A percentile compares a stretch with the other conserved stretches of the same genome.
phyloP scores from a whole-genome alignment of 2,329 filamentous ascomycete genomes.

The Alternaria gansuensis region DNA sequence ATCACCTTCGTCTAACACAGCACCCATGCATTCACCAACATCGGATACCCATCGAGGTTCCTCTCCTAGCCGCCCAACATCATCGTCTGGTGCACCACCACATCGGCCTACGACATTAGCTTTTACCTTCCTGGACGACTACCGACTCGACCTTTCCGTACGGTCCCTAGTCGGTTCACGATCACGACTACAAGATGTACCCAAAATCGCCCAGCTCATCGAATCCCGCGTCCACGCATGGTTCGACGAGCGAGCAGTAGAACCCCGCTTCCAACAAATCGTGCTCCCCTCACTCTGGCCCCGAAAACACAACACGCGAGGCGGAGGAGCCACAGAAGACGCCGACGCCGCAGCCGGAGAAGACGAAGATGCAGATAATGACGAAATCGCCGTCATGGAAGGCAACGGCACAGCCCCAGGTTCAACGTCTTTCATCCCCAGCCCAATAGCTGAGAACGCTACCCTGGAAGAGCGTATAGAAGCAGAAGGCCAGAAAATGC shows the following conservation, averaged over 20 bases:
- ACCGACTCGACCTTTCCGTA: conserved; percentile 82
- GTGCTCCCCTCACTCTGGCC: conserved; percentile 85
- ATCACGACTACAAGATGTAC: conserved; percentile 83
- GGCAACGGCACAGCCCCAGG: conserved; percentile 20
- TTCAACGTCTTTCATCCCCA: conserved; percentile 20
- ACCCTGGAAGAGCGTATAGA: conserved; percentile 47
- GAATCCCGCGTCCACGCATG: conserved; percentile 82
- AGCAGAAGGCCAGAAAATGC: conserved; percentile 49
- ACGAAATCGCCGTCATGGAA: conserved; percentile 26
- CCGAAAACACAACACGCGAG: conserved; percentile 81
- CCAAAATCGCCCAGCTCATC: conserved; percentile 85
- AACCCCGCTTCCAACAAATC: conserved; percentile 87
- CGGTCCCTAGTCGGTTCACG: conserved; percentile 80
- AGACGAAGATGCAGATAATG: conserved; percentile 32
- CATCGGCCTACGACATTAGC: conserved; percentile 80
- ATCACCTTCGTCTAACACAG: conserved; percentile 34
- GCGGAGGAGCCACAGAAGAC: conserved; percentile 69
- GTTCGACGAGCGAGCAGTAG: conserved; percentile 88
- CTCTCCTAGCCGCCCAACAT: conserved; percentile 57
- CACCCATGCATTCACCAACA: conserved; percentile 56
- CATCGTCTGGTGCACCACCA: conserved; percentile 33
- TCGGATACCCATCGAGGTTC: conserved; percentile 36
- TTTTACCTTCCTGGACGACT: conserved; percentile 92
- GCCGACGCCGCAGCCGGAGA: conserved; percentile 50
- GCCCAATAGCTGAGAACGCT: conserved; percentile 17